Evolutionary conservation across 2,329 filamentous ascomycete species (phyloP).

Genomic region (Penicillium sp.): DNA sequence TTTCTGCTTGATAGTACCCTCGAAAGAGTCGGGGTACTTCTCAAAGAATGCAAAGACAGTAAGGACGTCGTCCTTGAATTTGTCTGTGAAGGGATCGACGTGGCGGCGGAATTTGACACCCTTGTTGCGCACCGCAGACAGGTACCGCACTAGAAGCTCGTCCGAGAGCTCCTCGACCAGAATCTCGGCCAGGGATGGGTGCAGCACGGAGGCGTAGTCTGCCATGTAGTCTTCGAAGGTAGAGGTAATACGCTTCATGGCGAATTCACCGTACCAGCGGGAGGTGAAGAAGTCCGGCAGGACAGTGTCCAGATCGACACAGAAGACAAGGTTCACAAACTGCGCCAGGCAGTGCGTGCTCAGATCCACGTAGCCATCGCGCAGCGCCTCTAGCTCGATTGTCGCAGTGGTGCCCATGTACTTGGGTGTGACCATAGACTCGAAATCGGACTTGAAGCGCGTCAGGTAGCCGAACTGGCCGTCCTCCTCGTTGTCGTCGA

Average conservation of each 20-base stretch:
- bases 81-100: conserved; percentile 80
- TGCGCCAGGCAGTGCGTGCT: conserved; percentile 88
- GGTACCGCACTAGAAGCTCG: conserved; percentile 82
- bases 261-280: conserved; percentile 80
- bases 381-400: conserved; percentile 70
- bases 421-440: conserved; percentile 73
- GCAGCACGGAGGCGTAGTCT: conserved; percentile 81
- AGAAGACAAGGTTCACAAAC: conserved; percentile 85
- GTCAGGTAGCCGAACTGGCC: conserved; percentile 79
- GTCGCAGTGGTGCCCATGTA: conserved; percentile 73
- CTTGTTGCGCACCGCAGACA: conserved; percentile 82
- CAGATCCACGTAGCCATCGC: conserved; percentile 91
- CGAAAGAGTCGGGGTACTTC: conserved; percentile 66
- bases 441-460: conserved; percentile 80
- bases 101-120: conserved; percentile 81
- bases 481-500: conserved; percentile 79
- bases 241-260: conserved; percentile 89
- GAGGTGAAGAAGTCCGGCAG: conserved; percentile 88
- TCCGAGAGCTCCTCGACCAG: conserved; percentile 92
- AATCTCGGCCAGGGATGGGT: conserved; percentile 84
- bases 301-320: conserved; percentile 80
- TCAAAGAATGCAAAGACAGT: conserved; percentile 89
- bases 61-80: conserved; percentile 88
- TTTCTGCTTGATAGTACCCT: conserved; percentile 77
- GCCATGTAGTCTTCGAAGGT: conserved; percentile 93